These are phyloP conservation scores for Sugiyamaella pinicola DNA, from an alignment of 1,139 yeast species.

Conservation along the genomic window DNA sequence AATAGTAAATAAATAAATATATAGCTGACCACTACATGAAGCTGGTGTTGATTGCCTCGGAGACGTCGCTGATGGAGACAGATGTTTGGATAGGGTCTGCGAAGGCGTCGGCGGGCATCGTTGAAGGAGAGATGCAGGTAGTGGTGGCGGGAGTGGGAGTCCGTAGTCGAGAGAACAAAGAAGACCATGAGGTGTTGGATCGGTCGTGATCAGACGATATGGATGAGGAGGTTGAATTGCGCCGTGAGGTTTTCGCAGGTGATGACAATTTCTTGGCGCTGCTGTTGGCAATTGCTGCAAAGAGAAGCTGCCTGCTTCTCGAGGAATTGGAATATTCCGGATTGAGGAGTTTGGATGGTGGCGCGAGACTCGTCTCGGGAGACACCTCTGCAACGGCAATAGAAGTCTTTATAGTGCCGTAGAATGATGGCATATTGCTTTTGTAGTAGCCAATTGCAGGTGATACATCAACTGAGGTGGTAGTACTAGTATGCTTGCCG, in stretches of 20 bases:
- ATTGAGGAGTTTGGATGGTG: constrained; percentile 18
- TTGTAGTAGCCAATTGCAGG: not conserved
- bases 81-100: constrained; percentile 7
- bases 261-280: not conserved
- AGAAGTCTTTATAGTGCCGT: constrained; percentile 5
- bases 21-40: constrained; percentile 1
- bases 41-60: constrained; percentile 19
- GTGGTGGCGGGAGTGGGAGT: not conserved
- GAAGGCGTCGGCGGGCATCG: not conserved
- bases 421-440: constrained; percentile 9
- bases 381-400: constrained; percentile 21
- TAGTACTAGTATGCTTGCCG: not conserved
- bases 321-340: constrained; percentile 13
- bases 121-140: not conserved
- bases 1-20: constrained; percentile 6
- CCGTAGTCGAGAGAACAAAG: constrained; percentile 13
- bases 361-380: constrained; percentile 21
- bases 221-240: not conserved
- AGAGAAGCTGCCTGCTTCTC: constrained; percentile 23
- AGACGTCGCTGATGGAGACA: constrained; percentile 5
- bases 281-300: constrained; percentile 27
- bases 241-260: constrained; percentile 2
- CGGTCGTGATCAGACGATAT: constrained; percentile 5
- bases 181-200: constrained; percentile 12
- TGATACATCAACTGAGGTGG: constrained; percentile 3